phyloP scores from a whole-genome alignment of 2,329 filamentous ascomycete species.

The Capronia epimyces region DNA sequence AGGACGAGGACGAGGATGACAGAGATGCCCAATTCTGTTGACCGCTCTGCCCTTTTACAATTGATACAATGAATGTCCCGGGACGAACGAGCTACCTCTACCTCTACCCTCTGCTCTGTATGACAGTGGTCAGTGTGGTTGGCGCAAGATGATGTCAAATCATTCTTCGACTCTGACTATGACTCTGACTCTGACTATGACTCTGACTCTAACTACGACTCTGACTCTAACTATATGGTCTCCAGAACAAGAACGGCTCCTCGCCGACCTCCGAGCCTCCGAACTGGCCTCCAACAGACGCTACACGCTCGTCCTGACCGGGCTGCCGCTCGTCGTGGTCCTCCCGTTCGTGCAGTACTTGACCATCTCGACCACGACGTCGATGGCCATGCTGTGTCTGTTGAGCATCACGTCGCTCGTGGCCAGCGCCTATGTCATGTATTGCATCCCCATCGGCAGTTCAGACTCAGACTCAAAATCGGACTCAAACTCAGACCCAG shows the following conservation, averaged over 20 bases:
- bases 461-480: background rate
- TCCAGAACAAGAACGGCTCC: constrained; percentile 28
- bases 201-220: background rate
- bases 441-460: constrained; percentile 11
- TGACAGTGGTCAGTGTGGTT: too few species aligned
- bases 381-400: constrained; percentile 21
- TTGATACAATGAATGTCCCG: too few species aligned
- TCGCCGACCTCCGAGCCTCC: constrained; percentile 20
- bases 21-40: too few species aligned
- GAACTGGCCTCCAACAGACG: constrained; percentile 20
- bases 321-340: constrained; percentile 21
- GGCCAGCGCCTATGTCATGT: constrained; percentile 26
- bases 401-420: constrained; percentile 25
- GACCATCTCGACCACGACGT: constrained; percentile 7
- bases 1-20: too few species aligned
- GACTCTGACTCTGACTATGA: too few species aligned
- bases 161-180: too few species aligned
- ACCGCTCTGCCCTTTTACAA: too few species aligned
- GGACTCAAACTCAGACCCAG: background rate
- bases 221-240: background rate
- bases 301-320: constrained; percentile 26
- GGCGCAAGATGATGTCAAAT: too few species aligned
- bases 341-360: constrained; percentile 25
- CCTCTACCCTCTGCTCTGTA: too few species aligned
- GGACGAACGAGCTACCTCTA: too few species aligned